Percentiles rank a stretch among this genome's conserved stretches.
Conservation (phyloP, 768 basidiomycete species). For the Mycena belliarum region DNA sequence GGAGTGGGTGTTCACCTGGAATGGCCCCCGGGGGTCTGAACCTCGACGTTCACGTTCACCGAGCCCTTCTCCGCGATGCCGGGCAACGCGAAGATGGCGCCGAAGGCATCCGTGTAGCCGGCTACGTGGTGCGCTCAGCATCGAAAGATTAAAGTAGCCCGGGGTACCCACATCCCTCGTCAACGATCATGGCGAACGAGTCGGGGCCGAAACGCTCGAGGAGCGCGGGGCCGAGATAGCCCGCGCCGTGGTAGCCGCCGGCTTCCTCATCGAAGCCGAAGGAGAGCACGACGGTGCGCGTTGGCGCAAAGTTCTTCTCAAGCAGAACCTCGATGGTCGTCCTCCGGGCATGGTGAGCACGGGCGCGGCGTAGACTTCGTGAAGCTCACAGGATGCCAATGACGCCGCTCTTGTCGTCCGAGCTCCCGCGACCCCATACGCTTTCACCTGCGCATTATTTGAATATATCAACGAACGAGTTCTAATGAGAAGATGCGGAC, state of each 20-base stretch:
- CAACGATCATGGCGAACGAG: conserved; percentile 60
- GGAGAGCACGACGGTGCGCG: conserved; percentile 31
- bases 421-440: conserved; percentile 76
- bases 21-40: conserved; percentile 55
- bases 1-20: too few species aligned
- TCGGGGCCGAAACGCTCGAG: conserved; percentile 52
- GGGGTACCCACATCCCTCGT: conserved; percentile 49
- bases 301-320: conserved; percentile 20
- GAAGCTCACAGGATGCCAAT: conserved; percentile 65
- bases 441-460: conserved; percentile 48
- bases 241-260: conserved; percentile 41
- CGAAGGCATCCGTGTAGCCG: conserved; percentile 25
- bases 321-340: conserved; percentile 20
- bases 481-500: conserved; percentile 25
- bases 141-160: background rate
- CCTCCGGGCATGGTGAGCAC: background rate
- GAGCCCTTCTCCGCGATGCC: conserved; percentile 55
- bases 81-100: conserved; percentile 42
- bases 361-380: too few species aligned
- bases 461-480: too few species aligned
- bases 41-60: conserved; percentile 41
- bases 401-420: conserved; percentile 73
- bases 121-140: background rate
- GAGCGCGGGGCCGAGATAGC: conserved; percentile 36
- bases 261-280: conserved; percentile 59